A percentile compares a stretch with the other conserved stretches of the same genome.
phyloP scores from a whole-genome alignment of 23 red algal species.

The Gracilaria gracilis region DNA sequence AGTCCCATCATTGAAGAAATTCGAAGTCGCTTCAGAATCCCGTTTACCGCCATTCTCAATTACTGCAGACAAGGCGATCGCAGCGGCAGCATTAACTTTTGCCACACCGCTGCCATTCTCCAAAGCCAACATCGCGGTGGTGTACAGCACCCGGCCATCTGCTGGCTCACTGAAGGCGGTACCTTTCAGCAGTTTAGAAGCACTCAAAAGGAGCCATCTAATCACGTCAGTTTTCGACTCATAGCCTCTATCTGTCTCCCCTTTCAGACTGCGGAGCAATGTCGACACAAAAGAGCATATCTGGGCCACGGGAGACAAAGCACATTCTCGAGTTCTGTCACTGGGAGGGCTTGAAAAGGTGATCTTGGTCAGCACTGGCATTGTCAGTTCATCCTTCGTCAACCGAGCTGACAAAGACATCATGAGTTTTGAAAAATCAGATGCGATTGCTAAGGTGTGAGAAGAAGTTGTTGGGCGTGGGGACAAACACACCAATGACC shows the following conservation, averaged over 20 bases:
- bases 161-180: conserved; percentile 24
- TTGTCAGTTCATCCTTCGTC: conserved; percentile 50
- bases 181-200: conserved; percentile 34
- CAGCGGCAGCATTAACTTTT: conserved; percentile 23
- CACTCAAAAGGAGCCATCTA: conserved; percentile 55
- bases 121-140: conserved; percentile 12
- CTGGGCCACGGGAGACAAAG: conserved; percentile 33
- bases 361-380: conserved; percentile 32
- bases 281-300: conserved; percentile 28
- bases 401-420: conserved; percentile 51
- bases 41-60: conserved; percentile 25
- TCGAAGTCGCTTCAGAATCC: conserved; percentile 22
- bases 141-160: conserved; percentile 13
- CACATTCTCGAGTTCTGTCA: conserved; percentile 29
- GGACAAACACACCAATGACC: conserved; percentile 29
- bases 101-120: neutral
- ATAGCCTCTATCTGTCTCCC: neutral
- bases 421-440: conserved; percentile 57
- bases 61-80: conserved; percentile 56
- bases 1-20: conserved; percentile 1
- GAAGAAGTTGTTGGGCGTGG: conserved; percentile 28
- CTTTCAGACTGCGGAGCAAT: conserved; percentile 23
- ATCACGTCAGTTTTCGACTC: conserved; percentile 29
- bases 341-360: conserved; percentile 21
- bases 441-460: conserved; percentile 41